Evolutionary conservation across 2,329 filamentous ascomycete species (phyloP), one percentile per base, ranked within the genome.

Genomic region (Pseudogymnoascus sp.): DNA sequence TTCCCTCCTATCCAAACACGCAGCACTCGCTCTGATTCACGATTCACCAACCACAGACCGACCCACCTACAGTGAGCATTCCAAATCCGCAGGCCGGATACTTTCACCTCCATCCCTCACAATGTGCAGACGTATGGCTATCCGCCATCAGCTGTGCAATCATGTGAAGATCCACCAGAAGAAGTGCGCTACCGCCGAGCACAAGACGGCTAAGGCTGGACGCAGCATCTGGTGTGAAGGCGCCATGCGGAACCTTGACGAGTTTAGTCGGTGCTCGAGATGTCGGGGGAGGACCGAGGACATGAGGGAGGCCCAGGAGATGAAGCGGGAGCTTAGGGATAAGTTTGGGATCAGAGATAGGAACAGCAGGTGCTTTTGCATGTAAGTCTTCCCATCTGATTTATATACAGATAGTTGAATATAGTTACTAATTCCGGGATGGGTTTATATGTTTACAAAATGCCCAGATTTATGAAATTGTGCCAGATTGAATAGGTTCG

Each of bases 161-260:
- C 16, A 21, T 19, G 10, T 56, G 16, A 56, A 21, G 33, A 11
- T 56, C 3, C 10, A 33, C 10, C n/a, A 11, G 5, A 19, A 6
- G 6, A 56, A 56, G 11, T 56, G 50, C 4, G 11, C n/a, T 2
- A 10, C 6, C 16, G 50, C 50, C 50, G 16, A 56, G 29, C 5
- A 33, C n/a, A 19, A n/a, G 11, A 21, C 50, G 6, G 6, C 3
- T 2, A 11, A 14, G 50, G 50, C 29, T 10, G 50, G 16, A 21
- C 29, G 29, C 29, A 56, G 50, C 29, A 56, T 56, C 50, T 56
- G 50, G 50, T 56, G 50, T n/a, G 33, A 56, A 35, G 50, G 47
- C 14, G 7, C n/a, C 50, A 19, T 10, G 29, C 50, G 50, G 50
- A 56, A 56, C 19, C 29, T 33, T n/a, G 24, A 56, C 2, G 50